Base-by-base conservation (phyloP, 805 yeast genomes). In the Wickerhamiella kurtzmanii region DNA sequence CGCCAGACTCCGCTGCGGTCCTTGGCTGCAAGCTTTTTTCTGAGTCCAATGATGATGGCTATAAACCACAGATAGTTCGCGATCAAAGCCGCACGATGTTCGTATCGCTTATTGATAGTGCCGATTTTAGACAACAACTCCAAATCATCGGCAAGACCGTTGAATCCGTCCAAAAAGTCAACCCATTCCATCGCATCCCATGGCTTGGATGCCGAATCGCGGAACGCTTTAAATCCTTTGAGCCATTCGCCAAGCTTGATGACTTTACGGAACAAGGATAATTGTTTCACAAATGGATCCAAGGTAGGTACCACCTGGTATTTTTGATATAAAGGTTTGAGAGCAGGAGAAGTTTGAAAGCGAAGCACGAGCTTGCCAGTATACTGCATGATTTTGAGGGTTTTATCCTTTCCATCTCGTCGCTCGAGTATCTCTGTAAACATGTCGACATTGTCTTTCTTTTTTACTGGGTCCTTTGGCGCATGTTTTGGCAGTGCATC, bases 221-320 rank as follows among this genome's bases (percentile, higher is more conserved):
- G 45, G 28, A 46, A 9, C n/a, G 41, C 16, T 1, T 37, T n/a
- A 17, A 25, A 32, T 19, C 28, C 37, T n/a, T 44, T 16, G 21
- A 9, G 37, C 62, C 61, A 60, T 45, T 60, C 60, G 21, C 60
- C 60, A 17, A 60, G 47, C 38, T 61, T 55, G 37, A 60, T 58
- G 42, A 60, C 48, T 44, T 57, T 58, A 37, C 64, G 56, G 32
- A 60, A 60, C 52, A 49, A 51, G 13, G 60, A 56, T 8, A 60
- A 47, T 28, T 59, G 51, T 13, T 56, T 48, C 4, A 53, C 57
- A 44, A 58, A 42, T 6, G 58, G 56, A 8, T 45, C 45, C n/a
- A 59, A 41, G 35, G 40, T 36, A 18, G 46, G 49, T 25, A 35
- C 49, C 16, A 42, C 15, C 15, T 39, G 41, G 37, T 35, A 47